Base-by-base conservation (phyloP, 2,329 filamentous ascomycete species). In the Pseudogymnoascus sp. region DNA sequence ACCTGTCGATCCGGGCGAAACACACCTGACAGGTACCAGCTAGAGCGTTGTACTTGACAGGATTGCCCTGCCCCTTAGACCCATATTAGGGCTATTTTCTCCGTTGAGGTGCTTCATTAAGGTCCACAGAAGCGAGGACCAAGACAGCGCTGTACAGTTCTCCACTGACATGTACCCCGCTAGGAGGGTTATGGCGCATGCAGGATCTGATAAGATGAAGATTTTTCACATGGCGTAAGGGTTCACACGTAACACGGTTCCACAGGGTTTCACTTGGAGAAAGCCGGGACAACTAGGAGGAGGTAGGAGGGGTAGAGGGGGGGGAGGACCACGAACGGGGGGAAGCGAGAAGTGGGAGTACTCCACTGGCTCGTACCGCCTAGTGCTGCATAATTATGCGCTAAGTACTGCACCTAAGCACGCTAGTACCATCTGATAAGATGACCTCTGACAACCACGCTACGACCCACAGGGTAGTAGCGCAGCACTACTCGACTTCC, bases 141-240 rank as follows among this genome's bases (percentile, higher is more conserved):
- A 25, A 49, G 42, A 49, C 12, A 49, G 8, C 42, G 42, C 22
- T 11, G 3, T 33, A 16, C 9, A 30, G 9, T 55, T 33, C 45
- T 30, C 45, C 45, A 19, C 45, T 55, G 25, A 30, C 45, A 55
- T 55, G 45, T 55, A 55, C 45, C 45, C n/a, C 25, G 25, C 45
- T 30, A 30, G 28, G n/a, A 12, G 42, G 42, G 45, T 19, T 55
- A 55, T 55, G 8, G 25, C 45, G 8, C 45, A 55, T 55, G 45
- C 45, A 55, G 45, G n/a, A 55, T 55, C 45, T 55, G 45, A 55
- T 55, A 55, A 55, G 45, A 55, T 55, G 25, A 55, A 33, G 25
- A 55, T 55, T 55, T 52, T 55, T 55, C 25, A 33, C 45, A 55
- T 55, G n/a, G 45, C 25, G 45, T 7, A 52, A 30, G 45, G 23